Evolutionary conservation across 75 land plant genomes (phyloP), one percentile per base, ranked within the genome.

Genomic region (Larix kaempferi): DNA sequence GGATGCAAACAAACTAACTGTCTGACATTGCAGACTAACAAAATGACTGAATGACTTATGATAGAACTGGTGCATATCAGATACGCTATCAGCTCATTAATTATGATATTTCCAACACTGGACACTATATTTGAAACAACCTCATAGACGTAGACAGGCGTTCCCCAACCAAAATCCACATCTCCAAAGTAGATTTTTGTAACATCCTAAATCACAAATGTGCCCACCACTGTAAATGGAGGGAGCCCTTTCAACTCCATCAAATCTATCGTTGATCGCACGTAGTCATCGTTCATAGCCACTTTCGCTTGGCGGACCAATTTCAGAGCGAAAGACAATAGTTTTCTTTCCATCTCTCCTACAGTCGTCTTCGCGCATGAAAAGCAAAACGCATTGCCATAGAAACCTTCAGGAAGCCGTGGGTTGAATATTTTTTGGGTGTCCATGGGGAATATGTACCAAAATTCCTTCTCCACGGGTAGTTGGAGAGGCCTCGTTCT

Each of bases 121-220:
- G 85, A 84, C 2, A 77, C 75, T 26, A 79, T 82, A 4, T 82
- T 84, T 57, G 75, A 76, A 2, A 85, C 81, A 1, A 80, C 75
- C 7, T 87, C 87, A 0, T 82, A 5, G n/a, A n/a, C 87, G 57
- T 80, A 85, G 1, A n/a, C 4, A 88, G 90, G 78, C 21, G 74
- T 80, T 11, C 93, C 93, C 93, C 93, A 91, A 59, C 93, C 93
- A 57, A 85, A 89, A 74, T 86, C 88, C 33, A 89, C 74, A 10
- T 54, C 56, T n/a, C n/a, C 67, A 44, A 83, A 81, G 13, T 84
- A 80, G 2, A 61, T 71, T 4, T 66, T 72, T 0, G 86, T 86
- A 25, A 85, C 60, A 61, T 86, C 84, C 5, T 88, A 85, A 39
- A 86, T 78, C 2, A 86, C 19, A 62, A 60, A 89, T 3, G 80